Conservation (phyloP, 176 grass and related monocot species). For the Poa annua region DNA sequence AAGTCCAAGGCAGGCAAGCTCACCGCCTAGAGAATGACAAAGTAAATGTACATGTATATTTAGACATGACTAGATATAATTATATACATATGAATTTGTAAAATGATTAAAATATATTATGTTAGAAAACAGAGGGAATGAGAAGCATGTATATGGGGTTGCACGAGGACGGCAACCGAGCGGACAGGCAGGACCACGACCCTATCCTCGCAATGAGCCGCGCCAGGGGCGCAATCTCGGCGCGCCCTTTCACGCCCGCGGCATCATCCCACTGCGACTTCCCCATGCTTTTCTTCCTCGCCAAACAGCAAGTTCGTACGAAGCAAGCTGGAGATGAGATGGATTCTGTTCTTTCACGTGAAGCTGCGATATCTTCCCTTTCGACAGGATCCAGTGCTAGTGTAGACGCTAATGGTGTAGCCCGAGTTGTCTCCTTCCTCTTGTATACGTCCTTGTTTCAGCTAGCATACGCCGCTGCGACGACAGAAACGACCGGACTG, state of each 20-base stretch:
- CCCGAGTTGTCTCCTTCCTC: neutral
- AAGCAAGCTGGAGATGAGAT: neutral
- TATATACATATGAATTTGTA: too few species aligned
- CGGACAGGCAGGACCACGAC: neutral
- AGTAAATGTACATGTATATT: too few species aligned
- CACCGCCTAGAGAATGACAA: too few species aligned
- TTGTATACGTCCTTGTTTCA: neutral
- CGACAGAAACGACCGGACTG: neutral
- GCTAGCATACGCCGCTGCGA: neutral
- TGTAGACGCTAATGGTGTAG: neutral
- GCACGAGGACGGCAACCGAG: conserved; percentile 4
- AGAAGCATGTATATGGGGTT: neutral
- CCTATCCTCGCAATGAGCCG: too few species aligned
- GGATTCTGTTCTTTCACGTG: neutral
- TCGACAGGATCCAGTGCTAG: neutral
- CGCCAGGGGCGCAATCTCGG: too few species aligned
- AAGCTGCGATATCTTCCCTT: neutral
- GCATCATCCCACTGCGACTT: neutral
- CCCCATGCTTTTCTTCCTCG: neutral
- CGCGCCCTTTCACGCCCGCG: too few species aligned
- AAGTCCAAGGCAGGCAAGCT: too few species aligned
- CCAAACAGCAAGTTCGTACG: neutral
- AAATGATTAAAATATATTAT: too few species aligned
- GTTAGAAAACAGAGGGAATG: too few species aligned
- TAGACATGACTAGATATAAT: too few species aligned